Percentiles rank a stretch among this genome's conserved stretches.
Conservation (phyloP, 371 early-diverging fungal genomes). For the Mortierella sp. region DNA sequence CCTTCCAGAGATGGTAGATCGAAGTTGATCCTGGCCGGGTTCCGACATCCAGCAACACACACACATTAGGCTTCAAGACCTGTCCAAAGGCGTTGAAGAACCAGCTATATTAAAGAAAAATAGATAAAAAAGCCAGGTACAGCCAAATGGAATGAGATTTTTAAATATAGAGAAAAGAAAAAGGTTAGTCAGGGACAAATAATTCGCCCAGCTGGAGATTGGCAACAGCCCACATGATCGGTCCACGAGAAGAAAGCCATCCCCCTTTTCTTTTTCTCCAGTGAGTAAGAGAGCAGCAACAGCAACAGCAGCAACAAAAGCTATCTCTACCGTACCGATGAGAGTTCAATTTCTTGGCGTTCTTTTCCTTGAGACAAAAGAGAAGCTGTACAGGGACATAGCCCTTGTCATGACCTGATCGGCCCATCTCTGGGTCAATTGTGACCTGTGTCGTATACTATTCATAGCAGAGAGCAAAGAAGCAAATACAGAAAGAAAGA, state of each 20-base stretch:
- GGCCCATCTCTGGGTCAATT: slow-evolving; percentile 71
- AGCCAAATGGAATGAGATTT: too few relatives aligned
- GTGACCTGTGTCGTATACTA: slow-evolving; percentile 81
- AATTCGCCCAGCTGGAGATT: too few relatives aligned
- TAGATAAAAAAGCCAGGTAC: too few relatives aligned
- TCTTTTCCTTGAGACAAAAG: slow-evolving; percentile 83
- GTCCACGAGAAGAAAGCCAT: too few relatives aligned
- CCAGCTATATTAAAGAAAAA: too few relatives aligned
- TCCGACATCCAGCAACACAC: slow-evolving; percentile 85
- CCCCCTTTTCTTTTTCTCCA: too few relatives aligned
- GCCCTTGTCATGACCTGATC: slow-evolving; percentile 70
- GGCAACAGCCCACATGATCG: slow-evolving; percentile 9
- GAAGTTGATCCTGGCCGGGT: slow-evolving; percentile 75
- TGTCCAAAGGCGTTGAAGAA: slow-evolving; percentile 90
- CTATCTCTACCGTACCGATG: slow-evolving; percentile 61
- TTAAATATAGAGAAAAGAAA: neutral
- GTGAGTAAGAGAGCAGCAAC: too few relatives aligned
- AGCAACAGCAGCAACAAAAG: too few relatives aligned
- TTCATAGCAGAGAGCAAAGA: neutral
- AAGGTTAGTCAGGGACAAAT: neutral
- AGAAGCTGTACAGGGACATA: slow-evolving; percentile 82
- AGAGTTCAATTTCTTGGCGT: slow-evolving; percentile 83
- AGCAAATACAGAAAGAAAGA: neutral
- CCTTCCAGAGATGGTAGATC: slow-evolving; percentile 85
- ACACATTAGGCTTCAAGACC: slow-evolving; percentile 77